Evolutionary conservation across 208 protist genomes (phyloP).

Genomic region (Polymyxa betae): DNA sequence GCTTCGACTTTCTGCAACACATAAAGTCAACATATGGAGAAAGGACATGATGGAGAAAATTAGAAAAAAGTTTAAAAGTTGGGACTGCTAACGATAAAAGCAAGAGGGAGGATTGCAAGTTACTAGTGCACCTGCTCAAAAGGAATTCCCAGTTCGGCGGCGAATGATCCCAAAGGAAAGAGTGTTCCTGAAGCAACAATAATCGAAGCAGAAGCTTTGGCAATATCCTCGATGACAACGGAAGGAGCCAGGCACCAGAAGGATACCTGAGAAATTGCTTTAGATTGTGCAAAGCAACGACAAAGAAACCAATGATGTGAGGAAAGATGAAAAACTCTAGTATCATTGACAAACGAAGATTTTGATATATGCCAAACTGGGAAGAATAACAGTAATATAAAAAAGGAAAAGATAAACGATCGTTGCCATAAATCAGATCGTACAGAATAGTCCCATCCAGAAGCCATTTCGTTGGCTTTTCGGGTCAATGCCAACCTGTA

Average conservation of each 20-base stretch:
- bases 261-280: too few relatives aligned
- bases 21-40: background rate
- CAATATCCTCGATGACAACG: background rate
- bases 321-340: background rate
- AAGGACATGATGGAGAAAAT: background rate
- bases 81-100: background rate
- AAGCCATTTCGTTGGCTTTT: background rate
- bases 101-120: background rate
- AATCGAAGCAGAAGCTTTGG: background rate
- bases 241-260: background rate
- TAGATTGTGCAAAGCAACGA: too few relatives aligned
- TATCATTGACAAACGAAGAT: background rate
- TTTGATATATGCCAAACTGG: too few relatives aligned
- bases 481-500: background rate
- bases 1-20: constrained; percentile 21
- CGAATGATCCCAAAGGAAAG: constrained; percentile 8
- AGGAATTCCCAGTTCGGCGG: constrained; percentile 6
- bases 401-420: too few relatives aligned
- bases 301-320: background rate
- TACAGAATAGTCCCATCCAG: background rate
- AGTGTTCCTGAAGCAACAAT: constrained; percentile 5
- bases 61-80: too few relatives aligned
- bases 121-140: constrained; percentile 3
- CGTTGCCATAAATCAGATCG: too few relatives aligned
- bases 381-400: too few relatives aligned